A percentile compares a stretch with the other conserved stretches of the same genome.
phyloP scores from a whole-genome alignment of 73 alveolate genomes.

The Breviolum minutum region DNA sequence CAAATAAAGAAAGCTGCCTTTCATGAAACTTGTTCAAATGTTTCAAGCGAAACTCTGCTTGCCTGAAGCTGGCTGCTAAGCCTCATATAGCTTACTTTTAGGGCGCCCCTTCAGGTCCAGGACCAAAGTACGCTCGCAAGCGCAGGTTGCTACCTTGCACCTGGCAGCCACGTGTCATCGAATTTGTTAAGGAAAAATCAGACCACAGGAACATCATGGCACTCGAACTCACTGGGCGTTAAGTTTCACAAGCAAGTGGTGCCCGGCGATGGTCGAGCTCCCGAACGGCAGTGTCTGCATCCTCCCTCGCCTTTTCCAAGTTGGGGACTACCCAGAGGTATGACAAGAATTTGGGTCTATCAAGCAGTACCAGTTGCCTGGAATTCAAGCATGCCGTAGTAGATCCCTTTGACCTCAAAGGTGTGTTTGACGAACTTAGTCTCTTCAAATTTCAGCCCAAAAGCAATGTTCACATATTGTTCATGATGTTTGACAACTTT shows the following conservation, averaged over 20 bases:
- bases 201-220: background rate
- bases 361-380: constrained; percentile 1
- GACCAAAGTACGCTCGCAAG: constrained; percentile 28
- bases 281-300: constrained; percentile 82
- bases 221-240: background rate
- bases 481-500: too few relatives aligned
- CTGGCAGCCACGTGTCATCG: background rate
- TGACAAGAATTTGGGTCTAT: too few relatives aligned
- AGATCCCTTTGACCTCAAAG: constrained; percentile 23
- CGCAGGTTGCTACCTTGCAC: constrained; percentile 58
- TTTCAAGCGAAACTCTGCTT: background rate
- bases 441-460: too few relatives aligned
- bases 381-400: constrained; percentile 61
- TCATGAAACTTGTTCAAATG: too few relatives aligned
- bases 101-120: constrained; percentile 9
- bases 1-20: too few relatives aligned
- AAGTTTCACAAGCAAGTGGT: background rate
- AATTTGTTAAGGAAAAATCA: background rate
- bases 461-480: too few relatives aligned
- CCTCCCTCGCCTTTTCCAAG: constrained; percentile 48
- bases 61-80: background rate
- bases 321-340: background rate
- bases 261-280: constrained; percentile 92
- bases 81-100: background rate
- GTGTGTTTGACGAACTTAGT: too few relatives aligned